These are phyloP conservation scores for Tricholoma matsutake DNA, from an alignment of 768 basidiomycete species.

Conservation along the genomic window DNA sequence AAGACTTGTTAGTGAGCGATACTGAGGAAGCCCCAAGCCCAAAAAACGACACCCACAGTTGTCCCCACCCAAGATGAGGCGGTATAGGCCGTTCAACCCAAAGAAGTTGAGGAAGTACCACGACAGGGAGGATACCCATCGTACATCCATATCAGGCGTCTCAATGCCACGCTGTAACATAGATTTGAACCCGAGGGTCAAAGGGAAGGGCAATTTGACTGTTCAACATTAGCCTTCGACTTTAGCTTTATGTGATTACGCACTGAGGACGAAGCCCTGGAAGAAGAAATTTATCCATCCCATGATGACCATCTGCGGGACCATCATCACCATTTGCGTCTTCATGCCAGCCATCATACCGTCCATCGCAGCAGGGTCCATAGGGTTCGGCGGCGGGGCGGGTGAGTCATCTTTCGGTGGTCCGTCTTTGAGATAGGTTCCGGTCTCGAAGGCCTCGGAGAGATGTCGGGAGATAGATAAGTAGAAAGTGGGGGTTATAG, in stretches of 20 bases:
- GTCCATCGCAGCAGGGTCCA: conserved; percentile 94
- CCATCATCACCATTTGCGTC: conserved; percentile 99
- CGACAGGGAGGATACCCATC: conserved; percentile 97
- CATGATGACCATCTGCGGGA: conserved; percentile 98
- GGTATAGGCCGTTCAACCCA: conserved; percentile 93
- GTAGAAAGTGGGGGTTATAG: conserved; percentile 73
- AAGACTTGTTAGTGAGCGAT: conserved; percentile 10
- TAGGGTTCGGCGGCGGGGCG: conserved; percentile 68
- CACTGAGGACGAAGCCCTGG: conserved; percentile 96
- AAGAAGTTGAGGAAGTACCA: conserved; percentile 99
- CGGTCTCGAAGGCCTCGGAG: conserved; percentile 64
- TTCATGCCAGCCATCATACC: conserved; percentile 99
- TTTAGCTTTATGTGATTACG: conserved; percentile 32
- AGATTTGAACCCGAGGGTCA: conserved; percentile 95
- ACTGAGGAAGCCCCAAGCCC: not conserved
- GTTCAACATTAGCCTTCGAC: not conserved
- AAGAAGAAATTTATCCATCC: conserved; percentile 99
- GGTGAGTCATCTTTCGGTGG: conserved; percentile 64
- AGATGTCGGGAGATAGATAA: conserved; percentile 73
- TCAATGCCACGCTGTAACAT: conserved; percentile 97
- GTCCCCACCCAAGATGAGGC: conserved; percentile 85
- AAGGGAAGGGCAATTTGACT: conserved; percentile 97
- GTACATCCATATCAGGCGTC: conserved; percentile 94
- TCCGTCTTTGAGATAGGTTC: conserved; percentile 85
- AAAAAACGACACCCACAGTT: conserved; percentile 57